Evolutionary conservation across 2,329 filamentous ascomycete genomes (phyloP), one percentile per base, ranked within the genome.

Genomic region (Corynespora cassiicola): DNA sequence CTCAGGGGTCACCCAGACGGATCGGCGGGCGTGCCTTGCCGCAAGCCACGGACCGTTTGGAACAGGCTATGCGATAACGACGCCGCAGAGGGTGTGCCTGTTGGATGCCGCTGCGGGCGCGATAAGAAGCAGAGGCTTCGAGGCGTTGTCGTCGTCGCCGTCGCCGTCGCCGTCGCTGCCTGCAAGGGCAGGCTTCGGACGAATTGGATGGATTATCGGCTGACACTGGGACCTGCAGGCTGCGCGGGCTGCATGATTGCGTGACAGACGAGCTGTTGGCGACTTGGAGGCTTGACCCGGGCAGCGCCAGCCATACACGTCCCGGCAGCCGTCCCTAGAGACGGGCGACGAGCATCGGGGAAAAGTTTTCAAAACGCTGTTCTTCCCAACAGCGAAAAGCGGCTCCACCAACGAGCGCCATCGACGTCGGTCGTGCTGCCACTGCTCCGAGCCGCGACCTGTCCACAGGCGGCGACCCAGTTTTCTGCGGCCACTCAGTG

Each of bases 391-490:
- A 50, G 28, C 42, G 39, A 24, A 28, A 23, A 20, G 29, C 29
- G 35, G 47, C 28, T 39, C 50, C 52, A 48, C 50, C 39, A 39
- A 31, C 21, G 14, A 24, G 16, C 40, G 40, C 42, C 32, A 42
- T 50, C 36, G 31, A 45, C 32, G 40, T 44, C 40, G 39, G 24
- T 11, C 34, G 16, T 21, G 14, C 12, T 33, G n/a, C n/a, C n/a
- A n/a, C n/a, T n/a, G n/a, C n/a, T n/a, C n/a, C n/a, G n/a, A n/a
- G n/a, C n/a, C 20, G 33, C 30, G 30, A 36, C 42, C 35, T 49
- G 50, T 39, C 47, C 31, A 32, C 38, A 41, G 33, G n/a, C 35
- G 23, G 19, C 33, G 51, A 35, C 56, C 53, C 52, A 46, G 36
- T 52, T 53, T 50, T 56, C 36, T 24, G 22, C 22, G 40, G 36